A percentile compares a stretch with the other conserved stretches of the same genome.
Evolutionary conservation across 148 eudicot genomes (phyloP).

Genomic region (Bassia scoparia): DNA sequence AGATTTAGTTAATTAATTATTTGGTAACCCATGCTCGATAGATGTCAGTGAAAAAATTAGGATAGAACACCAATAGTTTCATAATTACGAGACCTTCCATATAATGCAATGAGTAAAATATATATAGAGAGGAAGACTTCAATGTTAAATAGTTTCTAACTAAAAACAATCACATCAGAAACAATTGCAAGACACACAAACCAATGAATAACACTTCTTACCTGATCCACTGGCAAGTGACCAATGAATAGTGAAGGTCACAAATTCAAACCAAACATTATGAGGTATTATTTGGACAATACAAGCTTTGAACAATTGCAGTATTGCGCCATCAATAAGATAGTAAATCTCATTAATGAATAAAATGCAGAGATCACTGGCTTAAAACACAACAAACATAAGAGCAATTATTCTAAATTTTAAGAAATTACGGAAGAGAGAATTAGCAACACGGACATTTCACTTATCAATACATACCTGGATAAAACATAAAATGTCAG

Average conservation of each 20-base stretch:
- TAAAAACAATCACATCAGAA: background rate
- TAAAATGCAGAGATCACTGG: background rate
- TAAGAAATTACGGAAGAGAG: background rate
- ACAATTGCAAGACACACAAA: background rate
- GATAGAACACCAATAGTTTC: background rate
- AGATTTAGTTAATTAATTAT: background rate
- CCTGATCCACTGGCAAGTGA: background rate
- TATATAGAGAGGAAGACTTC: background rate
- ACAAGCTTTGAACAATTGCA: background rate
- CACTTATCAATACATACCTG: no score
- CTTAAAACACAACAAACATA: background rate
- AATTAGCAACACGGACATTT: background rate
- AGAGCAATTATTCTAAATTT: background rate
- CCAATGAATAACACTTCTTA: background rate
- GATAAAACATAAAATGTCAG: no score
- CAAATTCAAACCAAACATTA: background rate
- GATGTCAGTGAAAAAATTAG: background rate
- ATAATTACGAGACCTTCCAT: background rate
- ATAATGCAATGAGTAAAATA: background rate
- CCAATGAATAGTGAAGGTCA: background rate
- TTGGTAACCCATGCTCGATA: background rate
- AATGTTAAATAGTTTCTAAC: background rate
- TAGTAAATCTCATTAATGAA: background rate
- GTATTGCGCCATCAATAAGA: background rate
- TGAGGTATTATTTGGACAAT: background rate